These are phyloP conservation scores for Arthroderma sp. DNA, from an alignment of 2,329 filamentous ascomycete genomes.

Conservation along the genomic window DNA sequence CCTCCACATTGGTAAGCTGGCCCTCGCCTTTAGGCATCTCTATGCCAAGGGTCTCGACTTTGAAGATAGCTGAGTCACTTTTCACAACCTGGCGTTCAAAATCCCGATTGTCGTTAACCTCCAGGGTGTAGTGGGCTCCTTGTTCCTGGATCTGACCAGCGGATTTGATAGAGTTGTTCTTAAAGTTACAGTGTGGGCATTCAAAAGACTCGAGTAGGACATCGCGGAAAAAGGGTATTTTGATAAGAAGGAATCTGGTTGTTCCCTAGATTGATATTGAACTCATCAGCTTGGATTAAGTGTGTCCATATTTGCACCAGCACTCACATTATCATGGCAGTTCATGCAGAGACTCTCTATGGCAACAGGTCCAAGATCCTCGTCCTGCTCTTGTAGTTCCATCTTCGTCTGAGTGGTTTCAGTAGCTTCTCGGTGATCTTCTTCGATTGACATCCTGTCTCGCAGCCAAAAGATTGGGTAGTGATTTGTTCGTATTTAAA, in stretches of 20 bases:
- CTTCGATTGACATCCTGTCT: too few species aligned
- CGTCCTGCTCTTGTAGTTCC: conserved; percentile 14
- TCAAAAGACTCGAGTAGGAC: conserved; percentile 94
- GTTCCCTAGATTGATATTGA: conserved; percentile 46
- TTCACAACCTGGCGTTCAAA: conserved; percentile 83
- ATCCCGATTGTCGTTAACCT: conserved; percentile 58
- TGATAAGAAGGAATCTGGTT: conserved; percentile 76
- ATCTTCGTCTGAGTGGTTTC: neutral
- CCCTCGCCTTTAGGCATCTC: conserved; percentile 86
- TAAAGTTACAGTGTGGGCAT: conserved; percentile 77
- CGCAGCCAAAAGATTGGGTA: too few species aligned
- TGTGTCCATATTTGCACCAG: neutral
- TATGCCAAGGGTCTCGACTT: conserved; percentile 80
- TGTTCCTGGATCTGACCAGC: conserved; percentile 85
- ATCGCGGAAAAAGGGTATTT: conserved; percentile 94
- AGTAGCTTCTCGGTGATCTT: too few species aligned
- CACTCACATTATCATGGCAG: conserved; percentile 58
- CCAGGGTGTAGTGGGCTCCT: conserved; percentile 71
- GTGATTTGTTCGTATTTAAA: too few species aligned
- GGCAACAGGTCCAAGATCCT: conserved; percentile 31
- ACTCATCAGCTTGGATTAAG: conserved; percentile 3
- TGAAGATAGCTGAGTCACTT: conserved; percentile 72
- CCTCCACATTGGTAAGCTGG: conserved; percentile 87
- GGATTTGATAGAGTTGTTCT: conserved; percentile 87
- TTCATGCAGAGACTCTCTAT: conserved; percentile 74